Conservation (phyloP, 2,329 filamentous ascomycete species). For the Ophiostoma himal-ulmi region DNA sequence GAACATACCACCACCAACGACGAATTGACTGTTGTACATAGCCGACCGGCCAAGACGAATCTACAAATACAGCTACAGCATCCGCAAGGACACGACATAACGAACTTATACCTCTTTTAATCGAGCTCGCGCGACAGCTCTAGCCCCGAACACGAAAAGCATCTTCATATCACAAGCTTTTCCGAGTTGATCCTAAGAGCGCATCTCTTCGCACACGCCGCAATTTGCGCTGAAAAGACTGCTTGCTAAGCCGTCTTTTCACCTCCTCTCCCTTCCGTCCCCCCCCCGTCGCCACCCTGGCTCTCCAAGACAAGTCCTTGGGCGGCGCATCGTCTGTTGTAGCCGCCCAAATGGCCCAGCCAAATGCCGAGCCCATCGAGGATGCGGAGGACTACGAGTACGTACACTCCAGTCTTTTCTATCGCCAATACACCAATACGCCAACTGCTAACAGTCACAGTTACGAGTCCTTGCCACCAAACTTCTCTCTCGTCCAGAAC, state of each 20-base stretch:
- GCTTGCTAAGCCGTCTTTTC: slow-evolving; percentile 12
- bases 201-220: neutral
- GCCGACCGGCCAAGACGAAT: neutral
- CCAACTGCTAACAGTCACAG: slow-evolving; percentile 34
- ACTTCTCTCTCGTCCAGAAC: slow-evolving; percentile 89
- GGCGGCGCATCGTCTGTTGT: slow-evolving; percentile 60
- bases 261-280: neutral
- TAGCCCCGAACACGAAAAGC: too few species aligned
- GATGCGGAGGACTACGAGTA: slow-evolving; percentile 64
- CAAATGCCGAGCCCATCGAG: slow-evolving; percentile 56
- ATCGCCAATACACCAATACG: neutral
- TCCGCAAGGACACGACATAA: neutral
- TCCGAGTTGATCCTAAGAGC: neutral
- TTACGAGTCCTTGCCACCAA: slow-evolving; percentile 90
- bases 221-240: neutral
- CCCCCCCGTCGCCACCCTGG: slow-evolving; percentile 49
- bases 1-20: neutral
- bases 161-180: neutral
- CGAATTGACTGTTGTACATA: slow-evolving; percentile 9
- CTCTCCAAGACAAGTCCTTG: slow-evolving; percentile 55
- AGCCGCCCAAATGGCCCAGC: slow-evolving; percentile 66
- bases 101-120: neutral
- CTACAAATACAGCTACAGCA: neutral
- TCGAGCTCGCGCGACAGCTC: neutral
- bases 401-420: slow-evolving; percentile 31